Evolutionary conservation across 495 filamentous ascomycete species (phyloP).

Genomic region (Xylaria curta): DNA sequence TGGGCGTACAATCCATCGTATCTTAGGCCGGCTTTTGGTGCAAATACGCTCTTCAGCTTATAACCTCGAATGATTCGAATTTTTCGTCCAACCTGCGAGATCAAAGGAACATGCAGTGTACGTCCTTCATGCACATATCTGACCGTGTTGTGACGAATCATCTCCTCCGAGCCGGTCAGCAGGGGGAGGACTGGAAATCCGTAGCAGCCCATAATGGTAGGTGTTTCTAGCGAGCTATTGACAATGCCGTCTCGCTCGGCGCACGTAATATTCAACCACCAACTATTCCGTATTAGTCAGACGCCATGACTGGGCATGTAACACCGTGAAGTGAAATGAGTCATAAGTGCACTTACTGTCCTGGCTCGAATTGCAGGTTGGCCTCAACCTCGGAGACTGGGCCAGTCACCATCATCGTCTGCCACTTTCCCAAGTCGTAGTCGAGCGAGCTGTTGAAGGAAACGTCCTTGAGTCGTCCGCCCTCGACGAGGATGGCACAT

Average conservation of each 20-base stretch:
- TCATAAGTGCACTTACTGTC: conserved; percentile 39
- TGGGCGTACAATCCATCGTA: conserved; percentile 58
- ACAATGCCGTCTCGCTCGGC: conserved; percentile 56
- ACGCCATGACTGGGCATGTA: background rate
- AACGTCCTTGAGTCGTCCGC: conserved; percentile 44
- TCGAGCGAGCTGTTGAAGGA: conserved; percentile 35
- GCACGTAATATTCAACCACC: conserved; percentile 58
- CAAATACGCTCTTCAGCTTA: conserved; percentile 49
- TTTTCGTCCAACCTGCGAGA: conserved; percentile 46
- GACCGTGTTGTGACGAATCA: conserved; percentile 32
- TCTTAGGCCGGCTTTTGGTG: conserved; percentile 53
- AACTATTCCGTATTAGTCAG: conserved; percentile 40
- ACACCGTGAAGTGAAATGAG: background rate
- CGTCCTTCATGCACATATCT: conserved; percentile 47
- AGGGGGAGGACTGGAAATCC: conserved; percentile 47
- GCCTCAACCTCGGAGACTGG: conserved; percentile 41
- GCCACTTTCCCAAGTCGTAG: conserved; percentile 37
- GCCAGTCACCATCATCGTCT: conserved; percentile 25
- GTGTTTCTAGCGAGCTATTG: conserved; percentile 38
- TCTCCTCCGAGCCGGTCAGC: conserved; percentile 51
- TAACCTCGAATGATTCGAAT: conserved; percentile 53
- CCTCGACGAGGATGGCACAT: conserved; percentile 35
- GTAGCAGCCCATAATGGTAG: conserved; percentile 47
- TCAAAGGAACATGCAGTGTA: conserved; percentile 39
- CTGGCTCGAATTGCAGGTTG: conserved; percentile 39